Conservation (phyloP, 2,329 filamentous ascomycete species). For the Geosmithia flava region DNA sequence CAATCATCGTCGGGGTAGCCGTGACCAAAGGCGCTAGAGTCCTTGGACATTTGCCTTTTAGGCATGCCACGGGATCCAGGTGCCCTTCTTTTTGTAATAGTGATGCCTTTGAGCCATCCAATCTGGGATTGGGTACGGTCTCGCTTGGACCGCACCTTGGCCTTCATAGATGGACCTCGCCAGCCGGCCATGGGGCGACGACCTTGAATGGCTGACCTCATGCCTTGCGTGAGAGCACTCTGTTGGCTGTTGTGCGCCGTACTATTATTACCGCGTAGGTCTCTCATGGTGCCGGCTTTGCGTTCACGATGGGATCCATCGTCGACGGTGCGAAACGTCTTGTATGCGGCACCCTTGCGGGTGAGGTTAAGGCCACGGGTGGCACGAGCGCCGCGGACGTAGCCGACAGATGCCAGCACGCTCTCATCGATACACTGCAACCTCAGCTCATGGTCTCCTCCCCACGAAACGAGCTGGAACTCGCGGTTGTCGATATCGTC, state of each 20-base stretch:
- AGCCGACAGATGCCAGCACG: conserved; percentile 56
- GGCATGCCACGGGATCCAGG: conserved; percentile 15
- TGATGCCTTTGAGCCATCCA: conserved; percentile 59
- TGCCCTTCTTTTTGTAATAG: conserved; percentile 43
- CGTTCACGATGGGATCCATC: conserved; percentile 44
- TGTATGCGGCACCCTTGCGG: conserved; percentile 73
- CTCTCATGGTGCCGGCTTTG: conserved; percentile 48
- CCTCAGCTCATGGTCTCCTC: conserved; percentile 70
- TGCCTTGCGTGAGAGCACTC: conserved; percentile 28
- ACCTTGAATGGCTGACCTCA: conserved; percentile 18
- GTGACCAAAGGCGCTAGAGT: conserved; percentile 37
- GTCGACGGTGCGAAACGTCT: conserved; percentile 68
- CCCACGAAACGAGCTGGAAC: conserved; percentile 90
- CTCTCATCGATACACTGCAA: conserved; percentile 61
- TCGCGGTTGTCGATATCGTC: conserved; percentile 71
- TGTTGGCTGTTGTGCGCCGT: conserved; percentile 10
- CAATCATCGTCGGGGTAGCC: conserved; percentile 42
- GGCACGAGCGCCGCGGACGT: conserved; percentile 55
- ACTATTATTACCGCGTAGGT: conserved; percentile 10
- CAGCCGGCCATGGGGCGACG: conserved; percentile 24
- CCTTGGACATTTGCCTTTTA: conserved; percentile 36
- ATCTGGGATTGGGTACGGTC: conserved; percentile 45
- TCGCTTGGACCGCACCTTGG: conserved; percentile 29
- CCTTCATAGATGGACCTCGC: conserved; percentile 48
- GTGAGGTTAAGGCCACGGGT: conserved; percentile 59